phyloP scores from a whole-genome alignment of 2,329 filamentous ascomycete genomes.

The Macrophomina pseudophaseolina region DNA sequence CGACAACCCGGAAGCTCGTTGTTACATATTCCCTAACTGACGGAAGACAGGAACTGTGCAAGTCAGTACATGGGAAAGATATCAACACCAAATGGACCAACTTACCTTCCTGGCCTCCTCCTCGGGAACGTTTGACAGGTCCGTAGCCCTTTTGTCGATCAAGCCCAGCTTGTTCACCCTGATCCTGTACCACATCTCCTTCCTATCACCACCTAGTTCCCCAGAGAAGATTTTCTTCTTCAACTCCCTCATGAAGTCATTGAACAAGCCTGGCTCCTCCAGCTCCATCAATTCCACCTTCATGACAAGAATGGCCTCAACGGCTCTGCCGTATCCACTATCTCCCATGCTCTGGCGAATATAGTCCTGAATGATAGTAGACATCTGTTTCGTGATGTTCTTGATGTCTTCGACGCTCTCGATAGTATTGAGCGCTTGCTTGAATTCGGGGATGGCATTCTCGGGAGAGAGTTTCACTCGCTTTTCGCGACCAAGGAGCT shows the following conservation, averaged over 20 bases:
- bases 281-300: slow-evolving; percentile 75
- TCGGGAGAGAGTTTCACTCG: slow-evolving; percentile 63
- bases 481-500: slow-evolving; percentile 70
- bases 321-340: slow-evolving; percentile 71
- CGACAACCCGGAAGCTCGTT: no score
- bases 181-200: slow-evolving; percentile 82
- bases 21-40: not conserved
- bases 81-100: not conserved
- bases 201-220: slow-evolving; percentile 75
- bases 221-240: slow-evolving; percentile 74
- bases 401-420: slow-evolving; percentile 65
- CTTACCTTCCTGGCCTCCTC: slow-evolving; percentile 65
- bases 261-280: slow-evolving; percentile 79
- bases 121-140: slow-evolving; percentile 68
- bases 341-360: slow-evolving; percentile 78
- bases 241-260: slow-evolving; percentile 71
- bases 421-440: slow-evolving; percentile 70
- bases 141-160: slow-evolving; percentile 68
- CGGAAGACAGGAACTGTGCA: slow-evolving; percentile 14
- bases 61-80: not conserved
- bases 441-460: slow-evolving; percentile 91
- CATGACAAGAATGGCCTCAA: slow-evolving; percentile 79
- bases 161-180: slow-evolving; percentile 71
- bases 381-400: slow-evolving; percentile 76
- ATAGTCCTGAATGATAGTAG: slow-evolving; percentile 68